Percentiles rank a stretch among this genome's conserved stretches.
phyloP scores from a whole-genome alignment of 495 filamentous ascomycete genomes.

The Aspergillus indologenus region DNA sequence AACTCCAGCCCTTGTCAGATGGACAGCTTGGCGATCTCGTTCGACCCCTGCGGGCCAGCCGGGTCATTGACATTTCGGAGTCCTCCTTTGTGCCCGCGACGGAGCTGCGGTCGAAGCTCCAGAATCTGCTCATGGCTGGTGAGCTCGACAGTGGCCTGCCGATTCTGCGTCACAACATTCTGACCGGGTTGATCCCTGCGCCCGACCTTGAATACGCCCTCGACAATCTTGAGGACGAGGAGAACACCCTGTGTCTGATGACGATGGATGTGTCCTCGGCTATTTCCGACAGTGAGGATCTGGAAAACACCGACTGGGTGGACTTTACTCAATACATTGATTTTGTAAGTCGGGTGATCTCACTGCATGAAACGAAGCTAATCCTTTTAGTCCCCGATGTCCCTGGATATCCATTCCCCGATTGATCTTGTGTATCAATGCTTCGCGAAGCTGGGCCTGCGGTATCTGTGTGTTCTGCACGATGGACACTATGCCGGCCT shows the following conservation, averaged over 20 bases:
- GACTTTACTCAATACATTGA: conserved; percentile 94
- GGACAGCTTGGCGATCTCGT: conserved; percentile 83
- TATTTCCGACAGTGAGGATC: conserved; percentile 50
- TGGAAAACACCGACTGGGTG: conserved; percentile 39
- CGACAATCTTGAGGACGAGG: conserved; percentile 74
- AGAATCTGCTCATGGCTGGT: conserved; percentile 75
- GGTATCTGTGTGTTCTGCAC: conserved; percentile 85
- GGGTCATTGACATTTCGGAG: conserved; percentile 82
- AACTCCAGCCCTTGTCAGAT: conserved; percentile 84
- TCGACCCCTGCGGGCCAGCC: conserved; percentile 64
- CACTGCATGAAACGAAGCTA: background rate
- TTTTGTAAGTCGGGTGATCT: conserved; percentile 49
- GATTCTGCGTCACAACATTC: conserved; percentile 71
- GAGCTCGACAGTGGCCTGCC: conserved; percentile 92
- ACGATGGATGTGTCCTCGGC: conserved; percentile 54
- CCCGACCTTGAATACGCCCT: conserved; percentile 93
- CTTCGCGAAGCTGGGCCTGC: conserved; percentile 88
- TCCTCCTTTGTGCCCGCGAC: conserved; percentile 74
- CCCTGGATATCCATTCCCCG: conserved; percentile 82
- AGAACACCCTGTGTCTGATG: conserved; percentile 77
- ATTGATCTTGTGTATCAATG: conserved; percentile 97
- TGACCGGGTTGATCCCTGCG: conserved; percentile 88
- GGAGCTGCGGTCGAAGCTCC: conserved; percentile 73
- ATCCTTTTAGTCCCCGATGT: conserved; percentile 65
- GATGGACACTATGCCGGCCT: conserved; percentile 86